phyloP scores from a whole-genome alignment of 2,329 filamentous ascomycete species.

The Neoascochyta sp. region DNA sequence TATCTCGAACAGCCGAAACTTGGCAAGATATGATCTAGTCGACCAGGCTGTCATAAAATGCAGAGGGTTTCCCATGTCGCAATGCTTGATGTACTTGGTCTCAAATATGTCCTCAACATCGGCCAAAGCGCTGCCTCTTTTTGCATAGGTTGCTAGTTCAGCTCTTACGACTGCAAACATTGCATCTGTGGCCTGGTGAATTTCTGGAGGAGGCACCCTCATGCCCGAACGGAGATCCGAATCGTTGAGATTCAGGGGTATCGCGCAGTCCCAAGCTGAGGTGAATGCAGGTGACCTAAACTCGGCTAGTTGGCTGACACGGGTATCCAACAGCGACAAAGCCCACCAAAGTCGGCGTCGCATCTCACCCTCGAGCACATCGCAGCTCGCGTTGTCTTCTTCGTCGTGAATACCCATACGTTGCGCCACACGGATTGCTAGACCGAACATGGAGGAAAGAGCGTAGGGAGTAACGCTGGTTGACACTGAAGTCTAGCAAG shows the following conservation, averaged over 20 bases:
- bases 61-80: slow-evolving; percentile 20
- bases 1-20: slow-evolving; percentile 50
- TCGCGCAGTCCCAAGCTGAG: slow-evolving; percentile 46
- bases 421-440: slow-evolving; percentile 57
- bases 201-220: slow-evolving; percentile 39
- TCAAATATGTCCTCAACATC: slow-evolving; percentile 40
- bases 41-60: slow-evolving; percentile 50
- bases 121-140: slow-evolving; percentile 25
- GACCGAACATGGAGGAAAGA: slow-evolving; percentile 54
- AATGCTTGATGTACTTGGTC: slow-evolving; percentile 36
- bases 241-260: slow-evolving; percentile 53
- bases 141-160: slow-evolving; percentile 45
- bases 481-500: too few species aligned
- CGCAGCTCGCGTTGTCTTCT: slow-evolving; percentile 48
- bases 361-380: slow-evolving; percentile 57
- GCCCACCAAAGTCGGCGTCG: slow-evolving; percentile 62
- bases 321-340: slow-evolving; percentile 55
- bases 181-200: slow-evolving; percentile 51
- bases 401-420: slow-evolving; percentile 60
- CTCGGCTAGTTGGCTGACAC: slow-evolving; percentile 52
- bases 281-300: slow-evolving; percentile 48
- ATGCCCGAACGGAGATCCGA: slow-evolving; percentile 40
- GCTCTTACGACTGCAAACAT: slow-evolving; percentile 50
- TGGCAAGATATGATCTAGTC: slow-evolving; percentile 46
- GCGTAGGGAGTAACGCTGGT: slow-evolving; percentile 39